Base-by-base conservation (phyloP, 192 early-diverging fungal genomes). In the Entophlyctis helioformis region DNA sequence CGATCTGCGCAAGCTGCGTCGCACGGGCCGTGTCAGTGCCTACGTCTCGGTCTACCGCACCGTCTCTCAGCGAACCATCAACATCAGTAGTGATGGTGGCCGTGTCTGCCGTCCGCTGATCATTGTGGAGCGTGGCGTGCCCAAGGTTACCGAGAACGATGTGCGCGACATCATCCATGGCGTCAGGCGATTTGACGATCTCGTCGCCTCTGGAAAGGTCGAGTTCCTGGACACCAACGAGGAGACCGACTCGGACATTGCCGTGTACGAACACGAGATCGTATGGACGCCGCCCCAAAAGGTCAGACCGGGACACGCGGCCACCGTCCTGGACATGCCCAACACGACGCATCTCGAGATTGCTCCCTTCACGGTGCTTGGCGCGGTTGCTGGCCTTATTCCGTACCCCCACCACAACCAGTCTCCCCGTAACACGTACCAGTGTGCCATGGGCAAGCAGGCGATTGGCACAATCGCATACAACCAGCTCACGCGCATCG, bases 391-490 rank as follows among this genome's bases (percentile, higher is more conserved):
- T n/a, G 91, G 91, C 5, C 62, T 98, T 35, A 95, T 98, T 78
- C 94, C 94, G 29, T 98, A 90, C 60, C 91, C 91, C 32, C 89
- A 98, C 64, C 94, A 98, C 69, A 98, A 98, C 64, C 94, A 98
- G 67, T 89, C 86, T 44, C 91, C 94, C 25, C 83, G 94, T 66
- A 95, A 95, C 71, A 95, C 91, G 5, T 96, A 95, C 62, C 94
- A 96, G 74, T 95, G 84, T 47, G 91, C 91, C 60, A 98, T 98
- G 95, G 90, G 90, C 51, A 98, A 98, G 60, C 95, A 98, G 69
- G 91, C 95, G 28, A 98, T 98, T 42, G 94, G 94, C 15, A 86
- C 87, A 15, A 94, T 95, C 43, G 90, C 81, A 8, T 92, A 90
- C 55, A 98, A 98, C 56, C 90, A 96, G 69, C 56, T 94, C 19